Conservation (phyloP, 139 green algal genomes). For the Chlamydomonas urium region DNA sequence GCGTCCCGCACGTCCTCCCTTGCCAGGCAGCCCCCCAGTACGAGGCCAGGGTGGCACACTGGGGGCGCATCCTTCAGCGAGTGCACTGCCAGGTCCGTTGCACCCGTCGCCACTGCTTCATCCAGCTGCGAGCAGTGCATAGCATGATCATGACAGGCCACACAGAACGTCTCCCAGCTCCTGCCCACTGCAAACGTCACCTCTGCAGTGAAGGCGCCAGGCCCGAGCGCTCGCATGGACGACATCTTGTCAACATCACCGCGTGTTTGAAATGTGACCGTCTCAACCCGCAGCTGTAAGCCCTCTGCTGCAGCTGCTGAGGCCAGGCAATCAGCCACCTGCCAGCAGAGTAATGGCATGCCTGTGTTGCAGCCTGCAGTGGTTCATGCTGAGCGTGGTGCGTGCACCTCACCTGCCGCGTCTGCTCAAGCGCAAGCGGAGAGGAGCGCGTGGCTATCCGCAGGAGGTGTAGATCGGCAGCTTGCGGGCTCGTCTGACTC, state of each 20-base stretch:
- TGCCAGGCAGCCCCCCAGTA: slow-evolving; percentile 26
- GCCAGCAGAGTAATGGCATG: not conserved
- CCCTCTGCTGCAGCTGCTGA: not conserved
- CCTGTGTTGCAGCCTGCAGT: not conserved
- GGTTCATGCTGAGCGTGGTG: too few relatives aligned
- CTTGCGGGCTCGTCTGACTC: too few relatives aligned
- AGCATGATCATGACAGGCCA: not conserved
- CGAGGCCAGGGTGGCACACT: not conserved
- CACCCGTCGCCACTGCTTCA: not conserved
- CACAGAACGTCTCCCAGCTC: not conserved
- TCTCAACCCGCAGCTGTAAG: not conserved
- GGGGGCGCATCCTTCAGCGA: slow-evolving; percentile 24
- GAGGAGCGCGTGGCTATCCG: not conserved
- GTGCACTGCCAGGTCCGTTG: slow-evolving; percentile 17
- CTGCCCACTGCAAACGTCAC: not conserved
- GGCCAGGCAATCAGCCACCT: not conserved
- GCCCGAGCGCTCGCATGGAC: slow-evolving; percentile 5
- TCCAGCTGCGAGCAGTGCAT: not conserved
- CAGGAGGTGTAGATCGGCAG: too few relatives aligned
- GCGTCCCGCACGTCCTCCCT: slow-evolving; percentile 26
- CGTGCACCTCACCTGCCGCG: not conserved
- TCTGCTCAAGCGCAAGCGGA: not conserved
- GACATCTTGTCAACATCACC: not conserved
- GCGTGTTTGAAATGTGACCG: not conserved
- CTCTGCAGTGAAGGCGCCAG: slow-evolving; percentile 20